phyloP scores from a whole-genome alignment of 345 rosid genomes.

The Anastatica hierochuntica region DNA sequence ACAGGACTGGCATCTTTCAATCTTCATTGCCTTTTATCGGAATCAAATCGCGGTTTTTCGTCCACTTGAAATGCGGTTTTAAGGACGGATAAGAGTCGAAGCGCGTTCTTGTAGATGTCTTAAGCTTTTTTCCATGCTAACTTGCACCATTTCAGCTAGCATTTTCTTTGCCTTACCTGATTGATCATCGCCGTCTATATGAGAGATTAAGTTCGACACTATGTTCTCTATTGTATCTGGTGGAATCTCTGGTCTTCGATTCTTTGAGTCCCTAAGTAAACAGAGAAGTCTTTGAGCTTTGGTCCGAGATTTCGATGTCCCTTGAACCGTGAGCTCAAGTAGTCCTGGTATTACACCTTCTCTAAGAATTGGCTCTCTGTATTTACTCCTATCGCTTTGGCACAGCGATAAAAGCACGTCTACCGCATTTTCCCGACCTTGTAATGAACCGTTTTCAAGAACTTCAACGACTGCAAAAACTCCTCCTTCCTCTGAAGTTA shows the following conservation, averaged over 20 bases:
- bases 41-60: neutral
- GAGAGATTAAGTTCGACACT: slow-evolving; percentile 80
- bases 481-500: slow-evolving; percentile 72
- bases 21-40: neutral
- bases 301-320: slow-evolving; percentile 65
- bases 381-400: slow-evolving; percentile 77
- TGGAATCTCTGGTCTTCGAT: slow-evolving; percentile 60
- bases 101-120: slow-evolving; percentile 94
- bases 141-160: slow-evolving; percentile 97
- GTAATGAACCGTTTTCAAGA: slow-evolving; percentile 76
- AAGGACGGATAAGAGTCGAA: slow-evolving; percentile 55
- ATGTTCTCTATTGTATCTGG: slow-evolving; percentile 85
- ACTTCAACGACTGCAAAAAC: slow-evolving; percentile 74
- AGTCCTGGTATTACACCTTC: slow-evolving; percentile 98
- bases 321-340: slow-evolving; percentile 94
- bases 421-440: slow-evolving; percentile 79
- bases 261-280: slow-evolving; percentile 61
- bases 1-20: slow-evolving; percentile 26
- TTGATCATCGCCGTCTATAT: slow-evolving; percentile 86
- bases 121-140: slow-evolving; percentile 96
- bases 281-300: slow-evolving; percentile 71
- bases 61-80: no score
- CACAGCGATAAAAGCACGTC: slow-evolving; percentile 72
- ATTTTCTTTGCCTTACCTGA: slow-evolving; percentile 86
- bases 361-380: slow-evolving; percentile 76